Evolutionary conservation across 192 early-diverging fungal genomes (phyloP).

Genomic region (Chytriomyces sp.): DNA sequence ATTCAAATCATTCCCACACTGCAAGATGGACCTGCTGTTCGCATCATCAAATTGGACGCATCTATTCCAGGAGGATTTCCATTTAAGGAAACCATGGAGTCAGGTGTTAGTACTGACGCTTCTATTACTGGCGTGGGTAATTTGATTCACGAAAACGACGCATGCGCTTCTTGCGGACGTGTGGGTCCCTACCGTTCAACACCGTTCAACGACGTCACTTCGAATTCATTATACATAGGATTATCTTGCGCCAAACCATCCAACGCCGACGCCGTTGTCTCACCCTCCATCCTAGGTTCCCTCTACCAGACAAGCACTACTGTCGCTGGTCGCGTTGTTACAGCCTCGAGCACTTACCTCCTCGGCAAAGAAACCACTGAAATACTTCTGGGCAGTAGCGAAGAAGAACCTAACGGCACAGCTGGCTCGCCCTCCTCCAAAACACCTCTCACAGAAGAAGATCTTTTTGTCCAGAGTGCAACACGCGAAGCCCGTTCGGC

Average conservation of each 20-base stretch:
- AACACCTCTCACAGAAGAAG: constrained; percentile 17
- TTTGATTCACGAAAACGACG: neutral
- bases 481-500: constrained; percentile 4
- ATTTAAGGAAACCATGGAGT: constrained; percentile 3
- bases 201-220: constrained; percentile 18
- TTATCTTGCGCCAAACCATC: too few species aligned
- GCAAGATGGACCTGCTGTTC: constrained; percentile 9
- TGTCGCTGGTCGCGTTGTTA: constrained; percentile 27
- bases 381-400: constrained; percentile 24
- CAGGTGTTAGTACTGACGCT: constrained; percentile 16
- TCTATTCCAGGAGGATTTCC: constrained; percentile 29
- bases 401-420: neutral
- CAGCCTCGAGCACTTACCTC: constrained; percentile 30
- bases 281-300: constrained; percentile 9
- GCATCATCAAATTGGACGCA: constrained; percentile 29
- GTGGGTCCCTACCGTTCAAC: constrained; percentile 6
- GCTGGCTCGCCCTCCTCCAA: neutral
- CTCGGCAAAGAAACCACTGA: constrained; percentile 38
- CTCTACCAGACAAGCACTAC: constrained; percentile 12
- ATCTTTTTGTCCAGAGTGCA: constrained; percentile 15
- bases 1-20: neutral
- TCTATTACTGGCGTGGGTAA: constrained; percentile 16
- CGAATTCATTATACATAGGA: too few species aligned
- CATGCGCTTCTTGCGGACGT: constrained; percentile 9
- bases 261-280: neutral